phyloP scores from a whole-genome alignment of 352 stramenopile species.

The Globisporangium viniferum region DNA sequence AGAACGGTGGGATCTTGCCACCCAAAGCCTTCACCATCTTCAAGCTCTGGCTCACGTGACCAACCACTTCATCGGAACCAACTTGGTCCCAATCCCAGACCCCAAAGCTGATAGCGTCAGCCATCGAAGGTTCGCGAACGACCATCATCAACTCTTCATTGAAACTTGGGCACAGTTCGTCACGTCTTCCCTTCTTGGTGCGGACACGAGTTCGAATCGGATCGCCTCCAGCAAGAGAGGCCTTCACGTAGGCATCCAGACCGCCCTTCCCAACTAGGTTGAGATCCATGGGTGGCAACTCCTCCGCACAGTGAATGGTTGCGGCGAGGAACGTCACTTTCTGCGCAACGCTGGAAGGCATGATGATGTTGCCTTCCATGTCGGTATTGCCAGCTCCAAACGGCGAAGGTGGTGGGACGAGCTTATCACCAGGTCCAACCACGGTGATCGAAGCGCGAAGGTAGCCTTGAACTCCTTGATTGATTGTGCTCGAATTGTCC shows the following conservation, averaged over 20 bases:
- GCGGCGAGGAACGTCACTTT: constrained; percentile 69
- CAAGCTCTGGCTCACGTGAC: constrained; percentile 64
- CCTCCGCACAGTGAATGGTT: constrained; percentile 67
- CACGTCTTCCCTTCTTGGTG: constrained; percentile 69
- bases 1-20: constrained; percentile 56
- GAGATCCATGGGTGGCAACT: constrained; percentile 75
- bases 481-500: constrained; percentile 74
- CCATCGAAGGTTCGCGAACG: constrained; percentile 76
- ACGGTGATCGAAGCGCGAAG: constrained; percentile 86
- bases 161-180: constrained; percentile 66
- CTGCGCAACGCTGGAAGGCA: constrained; percentile 71
- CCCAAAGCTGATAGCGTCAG: constrained; percentile 64
- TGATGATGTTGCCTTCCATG: constrained; percentile 68
- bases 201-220: constrained; percentile 67
- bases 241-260: constrained; percentile 72
- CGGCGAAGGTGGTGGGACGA: constrained; percentile 61
- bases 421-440: constrained; percentile 84
- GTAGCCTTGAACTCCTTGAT: constrained; percentile 90
- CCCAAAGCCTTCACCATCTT: constrained; percentile 69
- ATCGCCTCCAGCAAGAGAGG: constrained; percentile 51
- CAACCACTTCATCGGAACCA: constrained; percentile 69
- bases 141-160: constrained; percentile 81
- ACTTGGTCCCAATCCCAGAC: constrained; percentile 83
- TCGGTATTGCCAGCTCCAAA: constrained; percentile 43
- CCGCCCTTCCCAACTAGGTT: constrained; percentile 55